phyloP scores from a whole-genome alignment of 2,329 filamentous ascomycete genomes.

The Aureobasidium subglaciale region DNA sequence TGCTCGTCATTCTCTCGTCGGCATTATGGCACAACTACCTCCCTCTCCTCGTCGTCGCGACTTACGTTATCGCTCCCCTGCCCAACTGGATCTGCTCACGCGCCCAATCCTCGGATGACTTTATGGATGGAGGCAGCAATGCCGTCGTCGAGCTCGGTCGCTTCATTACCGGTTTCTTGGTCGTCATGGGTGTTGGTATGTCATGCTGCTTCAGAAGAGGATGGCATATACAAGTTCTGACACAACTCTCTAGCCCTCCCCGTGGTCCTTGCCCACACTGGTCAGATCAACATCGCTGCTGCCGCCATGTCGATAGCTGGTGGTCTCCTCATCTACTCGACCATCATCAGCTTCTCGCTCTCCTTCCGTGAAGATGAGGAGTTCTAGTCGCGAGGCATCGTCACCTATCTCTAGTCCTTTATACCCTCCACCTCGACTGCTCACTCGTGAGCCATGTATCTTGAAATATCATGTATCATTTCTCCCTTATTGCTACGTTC shows the following conservation, averaged over 20 bases:
- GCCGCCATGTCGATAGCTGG: slow-evolving; percentile 95
- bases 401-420: slow-evolving; percentile 34
- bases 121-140: slow-evolving; percentile 75
- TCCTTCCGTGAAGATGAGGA: slow-evolving; percentile 98
- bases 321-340: slow-evolving; percentile 91
- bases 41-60: slow-evolving; percentile 88
- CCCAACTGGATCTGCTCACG: slow-evolving; percentile 94
- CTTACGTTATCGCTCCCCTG: slow-evolving; percentile 85
- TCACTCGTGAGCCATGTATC: slow-evolving; percentile 12
- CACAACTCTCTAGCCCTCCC: slow-evolving; percentile 62
- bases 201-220: slow-evolving; percentile 23
- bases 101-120: slow-evolving; percentile 89
- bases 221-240: neutral
- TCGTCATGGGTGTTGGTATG: slow-evolving; percentile 95
- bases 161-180: slow-evolving; percentile 91
- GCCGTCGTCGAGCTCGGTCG: slow-evolving; percentile 87
- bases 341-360: slow-evolving; percentile 95
- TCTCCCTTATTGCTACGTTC: slow-evolving; percentile 1
- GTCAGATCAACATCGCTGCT: slow-evolving; percentile 72
- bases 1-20: slow-evolving; percentile 96
- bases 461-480: neutral
- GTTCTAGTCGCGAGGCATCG: slow-evolving; percentile 50
- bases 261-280: slow-evolving; percentile 77
- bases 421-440: neutral
- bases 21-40: slow-evolving; percentile 94